Evolutionary conservation across 805 yeast genomes (phyloP).

Genomic region (Yarrowia deformans): DNA sequence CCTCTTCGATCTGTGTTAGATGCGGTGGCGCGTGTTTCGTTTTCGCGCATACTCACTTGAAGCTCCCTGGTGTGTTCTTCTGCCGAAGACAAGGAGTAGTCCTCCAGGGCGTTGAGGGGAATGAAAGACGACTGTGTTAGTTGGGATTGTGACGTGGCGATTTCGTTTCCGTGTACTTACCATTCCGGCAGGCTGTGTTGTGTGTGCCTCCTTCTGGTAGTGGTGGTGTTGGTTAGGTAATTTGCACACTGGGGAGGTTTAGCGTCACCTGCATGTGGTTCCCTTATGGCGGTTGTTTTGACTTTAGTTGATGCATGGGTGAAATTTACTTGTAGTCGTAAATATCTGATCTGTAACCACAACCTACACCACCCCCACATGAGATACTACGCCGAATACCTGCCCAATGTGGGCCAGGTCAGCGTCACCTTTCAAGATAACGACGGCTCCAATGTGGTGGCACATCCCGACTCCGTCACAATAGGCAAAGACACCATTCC

Average conservation of each 20-base stretch:
- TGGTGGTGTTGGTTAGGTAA: neutral
- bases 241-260: slow-evolving; percentile 16
- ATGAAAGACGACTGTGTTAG: slow-evolving; percentile 66
- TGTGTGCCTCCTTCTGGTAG: neutral
- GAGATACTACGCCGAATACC: slow-evolving; percentile 16
- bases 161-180: neutral
- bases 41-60: slow-evolving; percentile 56
- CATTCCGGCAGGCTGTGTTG: slow-evolving; percentile 15
- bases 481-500: slow-evolving; percentile 22
- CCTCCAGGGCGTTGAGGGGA: slow-evolving; percentile 81
- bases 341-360: too few relatives aligned
- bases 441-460: slow-evolving; percentile 28
- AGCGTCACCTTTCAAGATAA: slow-evolving; percentile 37
- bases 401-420: slow-evolving; percentile 5
- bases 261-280: slow-evolving; percentile 9
- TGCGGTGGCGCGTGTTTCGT: neutral
- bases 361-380: neutral
- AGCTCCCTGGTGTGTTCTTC: slow-evolving; percentile 92
- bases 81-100: slow-evolving; percentile 69
- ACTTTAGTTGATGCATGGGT: slow-evolving; percentile 6
- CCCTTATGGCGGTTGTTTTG: neutral
- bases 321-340: slow-evolving; percentile 2
- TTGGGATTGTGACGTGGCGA: neutral
- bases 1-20: slow-evolving; percentile 66
- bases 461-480: neutral